Base-by-base conservation (phyloP, 2,329 filamentous ascomycete genomes). In the Rhynchosporium secalis region DNA sequence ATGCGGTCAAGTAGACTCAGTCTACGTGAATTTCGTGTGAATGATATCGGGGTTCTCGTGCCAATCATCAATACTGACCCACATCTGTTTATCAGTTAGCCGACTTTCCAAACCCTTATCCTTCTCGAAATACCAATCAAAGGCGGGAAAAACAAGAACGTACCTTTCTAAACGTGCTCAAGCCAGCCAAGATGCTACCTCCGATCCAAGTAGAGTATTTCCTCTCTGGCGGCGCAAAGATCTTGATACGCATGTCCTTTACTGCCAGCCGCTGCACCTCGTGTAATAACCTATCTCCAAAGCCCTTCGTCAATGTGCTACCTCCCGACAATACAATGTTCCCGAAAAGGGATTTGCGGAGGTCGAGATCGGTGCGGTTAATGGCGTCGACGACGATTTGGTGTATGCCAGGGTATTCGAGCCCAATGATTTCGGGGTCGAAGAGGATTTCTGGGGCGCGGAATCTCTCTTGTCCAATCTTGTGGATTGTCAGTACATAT, bases 151-250 rank as follows among this genome's bases (percentile, higher is more conserved):
- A 60, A 47, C 38, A 28, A 33, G 15, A 52, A 75, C 83, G 75
- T 77, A 95, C 92, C 90, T 98, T 99, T 81, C 94, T 89, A 80
- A 99, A 99, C 60, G 95, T 99, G 80, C 94, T 98, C 77, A 99
- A 79, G 6, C 95, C 94, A 40, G 95, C 95, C 69, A 99, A 81
- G 78, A 99, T 99, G 76, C 95, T 97, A 61, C 95, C 95, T 67
- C 95, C 95, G 70, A 98, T 98, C 95, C 95, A 99, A 38, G 95
- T 99, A 66, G 92, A 97, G 80, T 98, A 99, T 78, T 98, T 96
- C 69, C 95, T 85, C 81, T 99, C 95, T 5, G 95, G 94, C 60
- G 95, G 95, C 59, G 95, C 95, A 79, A 96, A 96, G 74, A 99
- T 99, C 83, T 97, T 96, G 80, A 99, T 98, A 73, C 93, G 87